Conservation (phyloP, 129 eudicot genomes). For the Helianthus tuberosus region DNA sequence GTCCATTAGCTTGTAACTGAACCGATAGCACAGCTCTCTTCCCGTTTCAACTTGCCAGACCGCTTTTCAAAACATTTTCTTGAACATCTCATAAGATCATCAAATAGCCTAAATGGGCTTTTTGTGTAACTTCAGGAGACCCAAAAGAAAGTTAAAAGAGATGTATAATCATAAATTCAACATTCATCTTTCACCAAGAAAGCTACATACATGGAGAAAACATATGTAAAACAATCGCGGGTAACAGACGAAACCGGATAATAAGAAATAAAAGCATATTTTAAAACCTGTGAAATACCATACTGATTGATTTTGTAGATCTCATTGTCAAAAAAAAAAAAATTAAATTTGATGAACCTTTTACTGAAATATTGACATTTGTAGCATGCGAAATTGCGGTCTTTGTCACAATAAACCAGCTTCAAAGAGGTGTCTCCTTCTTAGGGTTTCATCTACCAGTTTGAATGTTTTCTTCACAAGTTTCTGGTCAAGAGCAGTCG, state of each 20-base stretch:
- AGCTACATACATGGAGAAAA: conserved; percentile 33
- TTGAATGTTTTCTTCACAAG: conserved; percentile 98
- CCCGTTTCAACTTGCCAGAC: no score
- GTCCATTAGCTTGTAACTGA: no score
- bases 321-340: conserved; percentile 30
- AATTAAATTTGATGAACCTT: conserved; percentile 19
- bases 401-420: conserved; percentile 85
- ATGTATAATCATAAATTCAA: conserved; percentile 30
- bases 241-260: conserved; percentile 7
- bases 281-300: conserved; percentile 45
- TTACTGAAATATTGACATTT: conserved; percentile 50
- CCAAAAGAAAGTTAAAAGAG: conserved; percentile 12
- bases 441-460: conserved; percentile 92
- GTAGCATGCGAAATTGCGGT: conserved; percentile 15
- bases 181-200: conserved; percentile 22
- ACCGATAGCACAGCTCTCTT: no score
- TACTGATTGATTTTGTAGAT: conserved; percentile 23
- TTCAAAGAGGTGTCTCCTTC: conserved; percentile 95
- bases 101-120: conserved; percentile 1
- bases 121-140: conserved; percentile 8
- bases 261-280: conserved; percentile 34
- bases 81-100: no score
- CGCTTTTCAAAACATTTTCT: no score
- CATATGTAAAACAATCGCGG: conserved; percentile 22
- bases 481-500: conserved; percentile 95